Evolutionary conservation across 441 rosid species (phyloP), one percentile per base, ranked within the genome.

Genomic region (Lagerstroemia fauriei): DNA sequence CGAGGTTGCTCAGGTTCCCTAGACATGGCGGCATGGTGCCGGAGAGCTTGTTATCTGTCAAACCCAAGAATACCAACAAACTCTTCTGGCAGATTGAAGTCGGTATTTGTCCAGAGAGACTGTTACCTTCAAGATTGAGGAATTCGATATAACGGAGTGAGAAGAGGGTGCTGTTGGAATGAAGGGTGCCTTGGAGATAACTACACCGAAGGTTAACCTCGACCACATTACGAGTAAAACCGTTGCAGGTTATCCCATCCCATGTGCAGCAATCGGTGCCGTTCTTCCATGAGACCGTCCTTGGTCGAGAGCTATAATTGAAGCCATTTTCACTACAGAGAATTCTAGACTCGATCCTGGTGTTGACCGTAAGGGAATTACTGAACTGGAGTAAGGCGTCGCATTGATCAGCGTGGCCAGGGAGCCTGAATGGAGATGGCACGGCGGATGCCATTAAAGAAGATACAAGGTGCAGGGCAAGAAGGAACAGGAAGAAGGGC

Each of bases 371-470:
- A 31, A 73, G 63, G 38, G 78, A 80, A n/a, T 73, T 74, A 24
- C n/a, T 46, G 77, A 89, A 87, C 31, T 80, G 86, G 73, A 83
- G 78, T 46, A 85, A 85, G 38, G 88, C 89, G 46, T 71, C 70
- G 20, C 46, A 73, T 25, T 73, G 57, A 12, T 66, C 71, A 9
- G 38, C 7, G 27, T 66, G 71, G 10, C 38, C 7, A 5, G 38
- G 27, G 27, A 27, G 38, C 24, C 29, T 25, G 9, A 29, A 61
- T 61, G 66, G 66, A 61, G 13, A 29, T 5, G 66, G 66, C 10
- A 0, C 1, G 24, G 66, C 13, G 22, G 66, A 61, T 61, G 66
- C 66, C 27, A 14, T n/a, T 7, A 12, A 29, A 13, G 38, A 7
- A 31, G 18, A 25, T 63, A 63, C 6, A 7, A 66, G 29, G 71